Conservation (phyloP, 352 stramenopile genomes). For the Phytophthora sp. region DNA sequence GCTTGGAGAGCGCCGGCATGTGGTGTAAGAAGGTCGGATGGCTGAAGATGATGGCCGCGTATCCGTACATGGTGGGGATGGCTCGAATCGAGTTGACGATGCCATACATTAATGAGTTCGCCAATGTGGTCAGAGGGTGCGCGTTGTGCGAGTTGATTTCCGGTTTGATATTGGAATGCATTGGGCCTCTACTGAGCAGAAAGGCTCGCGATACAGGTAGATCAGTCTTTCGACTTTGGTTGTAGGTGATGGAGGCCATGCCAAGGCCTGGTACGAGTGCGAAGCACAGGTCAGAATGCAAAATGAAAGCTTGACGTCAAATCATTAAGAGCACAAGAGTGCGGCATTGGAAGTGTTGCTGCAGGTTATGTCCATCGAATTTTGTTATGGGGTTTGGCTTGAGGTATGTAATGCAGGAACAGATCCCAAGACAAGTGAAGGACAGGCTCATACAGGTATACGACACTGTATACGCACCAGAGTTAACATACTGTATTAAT, state of each 20-base stretch:
- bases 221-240: constrained; percentile 23
- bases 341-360: constrained; percentile 19
- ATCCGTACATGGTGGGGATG: constrained; percentile 94
- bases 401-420: constrained; percentile 23
- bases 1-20: constrained; percentile 92
- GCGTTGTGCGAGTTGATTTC: constrained; percentile 2
- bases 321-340: constrained; percentile 24
- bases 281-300: constrained; percentile 20
- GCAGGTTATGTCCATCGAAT: constrained; percentile 26
- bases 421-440: constrained; percentile 25
- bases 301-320: constrained; percentile 22
- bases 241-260: constrained; percentile 32
- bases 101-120: constrained; percentile 80
- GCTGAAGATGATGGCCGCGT: constrained; percentile 95
- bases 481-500: too few species aligned
- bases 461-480: too few species aligned
- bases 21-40: constrained; percentile 85
- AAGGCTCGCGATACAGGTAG: constrained; percentile 22
- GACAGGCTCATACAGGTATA: background rate
- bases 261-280: background rate
- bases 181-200: constrained; percentile 24
- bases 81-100: constrained; percentile 94
- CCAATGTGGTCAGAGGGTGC: constrained; percentile 41
- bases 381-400: constrained; percentile 27
- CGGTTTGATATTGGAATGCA: constrained; percentile 10